Evolutionary conservation across 331 rosid genomes (phyloP).

Genomic region (Pyrus hybrid): DNA sequence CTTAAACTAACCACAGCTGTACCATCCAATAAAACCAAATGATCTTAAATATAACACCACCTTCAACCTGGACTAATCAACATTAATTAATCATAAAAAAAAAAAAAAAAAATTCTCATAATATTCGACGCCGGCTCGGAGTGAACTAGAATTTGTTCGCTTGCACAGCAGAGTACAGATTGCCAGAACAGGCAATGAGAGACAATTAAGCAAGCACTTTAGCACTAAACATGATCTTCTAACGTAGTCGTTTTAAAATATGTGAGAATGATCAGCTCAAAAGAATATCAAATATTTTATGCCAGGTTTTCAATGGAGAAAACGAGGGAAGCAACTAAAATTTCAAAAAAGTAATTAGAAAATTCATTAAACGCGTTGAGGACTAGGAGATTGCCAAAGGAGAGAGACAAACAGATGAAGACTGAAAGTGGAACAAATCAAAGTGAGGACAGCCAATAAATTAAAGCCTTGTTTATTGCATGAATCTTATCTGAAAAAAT

Average conservation of each 20-base stretch:
- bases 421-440: constrained; percentile 1
- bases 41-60: neutral
- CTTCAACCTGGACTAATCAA: neutral
- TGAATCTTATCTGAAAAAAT: constrained; percentile 11
- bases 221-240: neutral
- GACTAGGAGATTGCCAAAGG: neutral
- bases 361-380: neutral
- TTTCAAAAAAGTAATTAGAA: neutral
- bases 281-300: neutral
- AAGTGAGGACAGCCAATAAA: neutral
- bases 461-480: neutral
- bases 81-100: neutral
- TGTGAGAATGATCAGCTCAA: neutral
- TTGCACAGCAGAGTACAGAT: neutral
- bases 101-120: constrained; percentile 5
- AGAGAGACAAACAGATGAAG: neutral
- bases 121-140: constrained; percentile 24
- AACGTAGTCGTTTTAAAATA: neutral
- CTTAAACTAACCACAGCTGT: constrained; percentile 1
- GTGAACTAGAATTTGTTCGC: constrained; percentile 6
- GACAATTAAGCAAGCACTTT: neutral
- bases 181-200: neutral
- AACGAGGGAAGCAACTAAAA: constrained; percentile 1
- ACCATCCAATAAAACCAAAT: neutral
- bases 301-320: neutral